These are phyloP conservation scores for Coemansia reversa DNA, from an alignment of 192 early-diverging fungal species.

Conservation along the genomic window DNA sequence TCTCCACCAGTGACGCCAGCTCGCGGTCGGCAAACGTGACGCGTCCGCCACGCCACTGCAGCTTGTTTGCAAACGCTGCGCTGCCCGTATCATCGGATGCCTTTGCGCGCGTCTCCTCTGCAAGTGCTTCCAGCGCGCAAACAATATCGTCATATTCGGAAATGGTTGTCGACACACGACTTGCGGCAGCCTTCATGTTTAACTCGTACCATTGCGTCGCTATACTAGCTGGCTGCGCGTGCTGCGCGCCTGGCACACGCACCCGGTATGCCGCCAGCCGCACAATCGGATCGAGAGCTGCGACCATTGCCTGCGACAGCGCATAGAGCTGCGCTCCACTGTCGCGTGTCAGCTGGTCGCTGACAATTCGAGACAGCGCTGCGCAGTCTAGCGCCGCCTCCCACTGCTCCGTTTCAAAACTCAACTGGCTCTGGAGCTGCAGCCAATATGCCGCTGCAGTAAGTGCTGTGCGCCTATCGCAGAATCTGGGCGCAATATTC, in stretches of 20 bases:
- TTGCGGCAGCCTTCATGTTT: conserved; percentile 11
- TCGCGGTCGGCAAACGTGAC: conserved; percentile 21
- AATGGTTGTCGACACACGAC: conserved; percentile 13
- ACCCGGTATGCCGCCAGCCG: conserved; percentile 45
- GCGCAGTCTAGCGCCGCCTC: conserved; percentile 41
- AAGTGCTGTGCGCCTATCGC: conserved; percentile 30
- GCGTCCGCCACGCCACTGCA: conserved; percentile 39
- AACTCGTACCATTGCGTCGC: conserved; percentile 32
- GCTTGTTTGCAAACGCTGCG: conserved; percentile 15
- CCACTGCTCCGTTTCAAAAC: conserved; percentile 47
- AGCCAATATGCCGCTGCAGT: conserved; percentile 39
- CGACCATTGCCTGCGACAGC: conserved; percentile 24
- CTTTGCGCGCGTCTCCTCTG: not conserved
- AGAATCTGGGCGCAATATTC: conserved; percentile 6
- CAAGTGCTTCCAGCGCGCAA: conserved; percentile 13
- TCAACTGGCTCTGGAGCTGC: conserved; percentile 35
- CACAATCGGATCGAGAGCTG: conserved; percentile 40
- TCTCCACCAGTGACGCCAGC: conserved; percentile 19
- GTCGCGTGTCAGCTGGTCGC: conserved; percentile 23
- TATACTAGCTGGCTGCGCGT: conserved; percentile 25
- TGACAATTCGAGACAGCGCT: conserved; percentile 22
- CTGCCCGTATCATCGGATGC: not conserved
- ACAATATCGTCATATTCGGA: conserved; percentile 12
- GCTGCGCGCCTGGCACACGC: conserved; percentile 35
- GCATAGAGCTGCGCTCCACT: conserved; percentile 38